Evolutionary conservation across 768 basidiomycete species (phyloP).

Genomic region (Glaciozyma antarctica): DNA sequence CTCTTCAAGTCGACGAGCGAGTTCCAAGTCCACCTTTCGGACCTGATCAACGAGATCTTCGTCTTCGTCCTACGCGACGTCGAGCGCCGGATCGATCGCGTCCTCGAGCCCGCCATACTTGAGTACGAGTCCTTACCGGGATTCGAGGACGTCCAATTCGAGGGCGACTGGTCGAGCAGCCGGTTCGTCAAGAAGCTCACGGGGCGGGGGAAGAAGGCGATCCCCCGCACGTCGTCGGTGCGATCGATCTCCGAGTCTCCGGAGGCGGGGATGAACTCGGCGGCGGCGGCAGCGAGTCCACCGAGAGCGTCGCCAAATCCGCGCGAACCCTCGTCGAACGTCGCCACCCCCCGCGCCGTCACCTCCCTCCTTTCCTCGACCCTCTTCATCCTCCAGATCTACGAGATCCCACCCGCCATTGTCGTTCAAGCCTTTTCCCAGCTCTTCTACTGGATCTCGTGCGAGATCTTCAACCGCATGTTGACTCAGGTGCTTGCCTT

Average conservation of each 20-base stretch:
- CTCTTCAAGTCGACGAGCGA: constrained; percentile 26
- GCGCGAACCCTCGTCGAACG: not conserved
- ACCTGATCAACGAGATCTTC: constrained; percentile 87
- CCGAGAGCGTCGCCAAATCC: not conserved
- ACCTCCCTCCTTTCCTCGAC: constrained; percentile 74
- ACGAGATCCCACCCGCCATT: constrained; percentile 77
- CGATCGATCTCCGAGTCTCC: constrained; percentile 12
- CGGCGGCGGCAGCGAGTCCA: not conserved
- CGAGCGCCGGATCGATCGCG: constrained; percentile 74
- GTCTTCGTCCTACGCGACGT: constrained; percentile 91
- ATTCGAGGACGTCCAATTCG: constrained; percentile 76
- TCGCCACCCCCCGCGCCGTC: constrained; percentile 46
- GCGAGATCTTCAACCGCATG: constrained; percentile 48
- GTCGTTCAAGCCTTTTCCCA: constrained; percentile 90
- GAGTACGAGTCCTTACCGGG: constrained; percentile 67
- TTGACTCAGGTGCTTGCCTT: constrained; percentile 29
- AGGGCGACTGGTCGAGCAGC: constrained; percentile 72
- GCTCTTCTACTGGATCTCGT: constrained; percentile 95
- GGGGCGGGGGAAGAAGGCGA: constrained; percentile 37
- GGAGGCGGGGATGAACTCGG: too few species aligned
- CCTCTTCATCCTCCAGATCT: constrained; percentile 68
- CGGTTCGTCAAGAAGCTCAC: constrained; percentile 41
- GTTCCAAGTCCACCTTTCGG: constrained; percentile 65
- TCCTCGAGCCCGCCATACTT: constrained; percentile 71
- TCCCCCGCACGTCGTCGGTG: constrained; percentile 14